Percentiles rank a stretch among this genome's conserved stretches.
Conservation (phyloP, 108 stramenopile species). For the Cyclotella sp. region DNA sequence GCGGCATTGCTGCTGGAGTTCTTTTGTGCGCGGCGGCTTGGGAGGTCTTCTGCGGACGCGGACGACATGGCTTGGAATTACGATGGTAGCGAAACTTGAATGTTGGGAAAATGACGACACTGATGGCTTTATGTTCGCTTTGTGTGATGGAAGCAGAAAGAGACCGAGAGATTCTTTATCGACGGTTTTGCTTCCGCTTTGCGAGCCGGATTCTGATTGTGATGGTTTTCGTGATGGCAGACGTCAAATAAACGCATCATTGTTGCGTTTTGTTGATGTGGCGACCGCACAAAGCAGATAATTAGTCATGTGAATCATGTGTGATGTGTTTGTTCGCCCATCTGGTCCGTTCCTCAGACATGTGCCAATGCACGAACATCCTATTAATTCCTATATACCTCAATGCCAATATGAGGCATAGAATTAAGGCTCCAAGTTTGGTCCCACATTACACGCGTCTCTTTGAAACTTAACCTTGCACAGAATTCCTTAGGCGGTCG, state of each 20-base stretch:
- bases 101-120: neutral
- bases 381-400: neutral
- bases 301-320: neutral
- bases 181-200: neutral
- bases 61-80: conserved; percentile 4
- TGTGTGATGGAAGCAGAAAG: neutral
- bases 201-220: neutral
- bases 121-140: neutral
- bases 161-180: neutral
- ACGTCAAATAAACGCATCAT: neutral
- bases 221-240: neutral
- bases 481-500: too few species aligned
- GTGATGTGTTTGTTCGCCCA: conserved; percentile 9
- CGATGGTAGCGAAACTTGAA: neutral
- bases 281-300: too few species aligned
- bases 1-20: neutral
- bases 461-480: too few species aligned
- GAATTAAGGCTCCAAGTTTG: too few species aligned
- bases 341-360: conserved; percentile 11
- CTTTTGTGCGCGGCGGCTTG: conserved; percentile 1
- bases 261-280: neutral
- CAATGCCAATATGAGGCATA: too few species aligned
- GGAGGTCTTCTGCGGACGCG: neutral
- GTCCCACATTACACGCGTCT: too few species aligned
- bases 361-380: neutral